A percentile compares a stretch with the other conserved stretches of the same genome.
Evolutionary conservation across 1,139 yeast genomes (phyloP).

Genomic region (Candida albicans): DNA sequence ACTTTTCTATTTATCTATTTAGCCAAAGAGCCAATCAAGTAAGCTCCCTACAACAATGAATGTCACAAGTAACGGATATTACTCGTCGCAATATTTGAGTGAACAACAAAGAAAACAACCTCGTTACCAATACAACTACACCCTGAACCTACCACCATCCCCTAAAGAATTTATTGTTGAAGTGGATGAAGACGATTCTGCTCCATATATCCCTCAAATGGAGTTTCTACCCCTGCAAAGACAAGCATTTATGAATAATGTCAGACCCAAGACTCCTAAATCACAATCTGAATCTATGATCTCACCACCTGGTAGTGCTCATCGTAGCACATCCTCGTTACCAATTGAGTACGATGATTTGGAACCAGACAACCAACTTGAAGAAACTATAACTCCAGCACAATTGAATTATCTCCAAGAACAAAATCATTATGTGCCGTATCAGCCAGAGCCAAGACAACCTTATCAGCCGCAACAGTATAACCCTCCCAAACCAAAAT

Average conservation of each 20-base stretch:
- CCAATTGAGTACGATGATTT: constrained; percentile 8
- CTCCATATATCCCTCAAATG: not conserved
- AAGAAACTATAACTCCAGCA: constrained; percentile 39
- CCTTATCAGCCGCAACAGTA: constrained; percentile 9
- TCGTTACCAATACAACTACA: constrained; percentile 6
- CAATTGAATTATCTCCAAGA: constrained; percentile 31
- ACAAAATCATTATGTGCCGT: constrained; percentile 10
- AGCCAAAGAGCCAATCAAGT: no score
- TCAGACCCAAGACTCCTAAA: constrained; percentile 9
- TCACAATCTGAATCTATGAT: constrained; percentile 6
- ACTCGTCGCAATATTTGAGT: constrained; percentile 15
- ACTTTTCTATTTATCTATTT: not conserved
- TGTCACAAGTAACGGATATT: constrained; percentile 16
- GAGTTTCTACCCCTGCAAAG: constrained; percentile 1
- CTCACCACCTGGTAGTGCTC: constrained; percentile 2
- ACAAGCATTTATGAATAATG: constrained; percentile 10
- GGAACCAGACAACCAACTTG: constrained; percentile 32
- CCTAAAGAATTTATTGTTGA: constrained; percentile 2
- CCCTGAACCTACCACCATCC: constrained; percentile 5
- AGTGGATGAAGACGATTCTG: constrained; percentile 3
- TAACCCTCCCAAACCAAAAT: constrained; percentile 1
- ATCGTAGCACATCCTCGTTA: constrained; percentile 1
- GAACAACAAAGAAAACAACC: constrained; percentile 10
- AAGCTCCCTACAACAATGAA: constrained; percentile 10
- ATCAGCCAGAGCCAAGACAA: constrained; percentile 10